Evolutionary conservation across 345 rosid species (phyloP), one percentile per base, ranked within the genome.

Genomic region (Ceriops zippeliana): DNA sequence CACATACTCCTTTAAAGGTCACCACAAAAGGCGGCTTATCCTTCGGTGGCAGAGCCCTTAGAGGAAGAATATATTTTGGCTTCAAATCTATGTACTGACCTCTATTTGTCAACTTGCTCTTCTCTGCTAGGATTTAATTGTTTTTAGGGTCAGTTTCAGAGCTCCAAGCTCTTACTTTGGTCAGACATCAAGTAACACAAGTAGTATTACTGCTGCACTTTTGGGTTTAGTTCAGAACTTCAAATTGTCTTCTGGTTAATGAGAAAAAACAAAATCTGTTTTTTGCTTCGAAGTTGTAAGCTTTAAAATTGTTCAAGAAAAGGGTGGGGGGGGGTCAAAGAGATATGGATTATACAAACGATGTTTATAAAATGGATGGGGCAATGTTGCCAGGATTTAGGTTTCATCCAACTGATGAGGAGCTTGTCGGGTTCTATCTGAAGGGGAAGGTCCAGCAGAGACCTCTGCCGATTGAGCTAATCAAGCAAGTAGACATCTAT

Each of bases 331-430:
- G 35, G 7, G 35, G 35, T 5, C 35, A 32, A 32, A 32, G 19
- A 31, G 32, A 1, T 11, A 86, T 90, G 97, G 88, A 81, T 53
- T 86, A 76, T 51, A 75, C 77, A 52, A 78, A 68, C 30, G 85
- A 74, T 1, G 65, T 58, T 15, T 85, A 85, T 60, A 86, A 86
- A 49, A 57, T 88, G 82, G 96, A 89, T 17, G 92, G 86, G 62
- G 75, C 84, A 2, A 70, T 88, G 87, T 75, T 92, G 58, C 98
- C 96, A 1, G 98, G 98, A 58, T 92, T 92, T 72, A 83, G 96
- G 76, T 92, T 92, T 82, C 95, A 92, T 69, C 98, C 98, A 34
- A 92, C 98, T 0, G 98, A 92, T 71, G 98, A 92, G 67, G 96
- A 92, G 74, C 93, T 92, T 27, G 96, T 92, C 24, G 86, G 90